Evolutionary conservation across 768 basidiomycete genomes (phyloP), one percentile per base, ranked within the genome.

Genomic region (Tulasnella sp.): DNA sequence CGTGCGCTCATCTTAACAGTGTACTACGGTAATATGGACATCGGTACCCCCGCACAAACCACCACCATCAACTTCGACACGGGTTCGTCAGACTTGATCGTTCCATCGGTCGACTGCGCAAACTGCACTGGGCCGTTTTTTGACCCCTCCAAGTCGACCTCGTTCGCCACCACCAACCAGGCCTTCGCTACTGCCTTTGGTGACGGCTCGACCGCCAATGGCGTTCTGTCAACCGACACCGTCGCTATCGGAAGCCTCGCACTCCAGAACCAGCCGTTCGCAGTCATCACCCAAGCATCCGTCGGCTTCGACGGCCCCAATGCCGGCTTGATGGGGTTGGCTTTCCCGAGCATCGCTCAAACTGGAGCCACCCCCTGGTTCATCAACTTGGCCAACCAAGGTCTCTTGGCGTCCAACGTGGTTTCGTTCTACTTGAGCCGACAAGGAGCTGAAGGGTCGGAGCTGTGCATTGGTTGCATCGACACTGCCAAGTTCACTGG

Each of bases 31-130:
- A 36, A 40, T 8, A 12, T 40, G 7, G 12, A 36, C 24, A 38
- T 79, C 48, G 78, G 78, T 31, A 74, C 71, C 42, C 78, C 78
- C 14, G 24, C 42, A 4, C 78, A 74, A 73, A 3, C 24, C 39
- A 44, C 73, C 34, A 79, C 78, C 27, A 72, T 79, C 42, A 38
- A 79, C 48, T 79, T 79, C 38, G 78, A 79, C 40, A 79, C 78
- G 36, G 84, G 84, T 21, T 73, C 71, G 34, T 44, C 78, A 19
- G 71, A 73, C 24, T 31, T 74, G 46, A 27, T 74, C 12, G 44
- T 74, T 14, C 44, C 39, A 39, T 38, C 39, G 34, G 21, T 24
- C 12, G 39, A 19, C n/a, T 74, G 73, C 44, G 14, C 2, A 31
- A 40, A 40, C 73, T 46, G 73, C 44, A 40, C 38, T 19, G 73